Conservation (phyloP, 768 basidiomycete species). For the Mycena venus region DNA sequence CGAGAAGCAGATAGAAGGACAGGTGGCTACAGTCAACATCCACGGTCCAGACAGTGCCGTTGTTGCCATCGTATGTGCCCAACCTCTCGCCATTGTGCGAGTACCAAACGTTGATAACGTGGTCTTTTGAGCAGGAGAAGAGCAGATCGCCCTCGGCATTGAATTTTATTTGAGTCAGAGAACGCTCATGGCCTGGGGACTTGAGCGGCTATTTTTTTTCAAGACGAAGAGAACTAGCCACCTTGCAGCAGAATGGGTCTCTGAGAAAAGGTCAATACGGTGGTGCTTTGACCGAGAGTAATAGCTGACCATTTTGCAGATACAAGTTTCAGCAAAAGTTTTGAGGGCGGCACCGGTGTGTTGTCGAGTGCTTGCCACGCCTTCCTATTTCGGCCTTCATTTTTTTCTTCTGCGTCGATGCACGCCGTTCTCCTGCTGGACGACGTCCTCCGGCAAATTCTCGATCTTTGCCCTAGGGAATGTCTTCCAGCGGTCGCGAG, state of each 20-base stretch:
- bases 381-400: background rate
- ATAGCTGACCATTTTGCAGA: slow-evolving; percentile 27
- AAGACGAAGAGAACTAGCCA: slow-evolving; percentile 33
- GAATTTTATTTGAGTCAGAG: slow-evolving; percentile 97
- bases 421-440: slow-evolving; percentile 62
- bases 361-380: background rate
- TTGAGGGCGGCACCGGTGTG: background rate
- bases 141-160: slow-evolving; percentile 96
- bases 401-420: slow-evolving; percentile 43
- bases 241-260: slow-evolving; percentile 85
- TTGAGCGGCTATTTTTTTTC: background rate
- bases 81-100: slow-evolving; percentile 97
- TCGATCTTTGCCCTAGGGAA: slow-evolving; percentile 47
- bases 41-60: slow-evolving; percentile 96
- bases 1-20: background rate
- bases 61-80: slow-evolving; percentile 96
- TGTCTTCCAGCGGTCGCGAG: slow-evolving; percentile 53
- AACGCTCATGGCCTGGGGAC: slow-evolving; percentile 90
- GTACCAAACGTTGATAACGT: slow-evolving; percentile 96
- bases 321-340: background rate
- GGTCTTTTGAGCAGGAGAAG: slow-evolving; percentile 96
- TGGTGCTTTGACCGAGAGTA: background rate
- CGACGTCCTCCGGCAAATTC: slow-evolving; percentile 61
- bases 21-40: slow-evolving; percentile 89
- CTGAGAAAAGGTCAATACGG: slow-evolving; percentile 47